Conservation (phyloP, 495 filamentous ascomycete genomes). For the Aspergillus kassunensis region DNA sequence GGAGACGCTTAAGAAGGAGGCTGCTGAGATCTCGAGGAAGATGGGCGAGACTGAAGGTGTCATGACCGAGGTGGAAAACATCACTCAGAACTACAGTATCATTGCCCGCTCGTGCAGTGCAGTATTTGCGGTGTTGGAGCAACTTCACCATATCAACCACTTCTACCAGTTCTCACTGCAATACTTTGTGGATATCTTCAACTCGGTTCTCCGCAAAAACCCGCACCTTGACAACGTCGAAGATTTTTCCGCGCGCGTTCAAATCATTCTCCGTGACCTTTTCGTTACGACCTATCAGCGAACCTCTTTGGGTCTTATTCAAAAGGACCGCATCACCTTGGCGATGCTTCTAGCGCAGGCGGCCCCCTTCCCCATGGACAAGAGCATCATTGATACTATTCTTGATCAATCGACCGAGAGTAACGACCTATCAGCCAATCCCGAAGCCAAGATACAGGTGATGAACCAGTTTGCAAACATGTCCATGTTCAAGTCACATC, state of each 20-base stretch:
- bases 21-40: slow-evolving; percentile 91
- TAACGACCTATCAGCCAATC: slow-evolving; percentile 69
- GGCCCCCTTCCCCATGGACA: slow-evolving; percentile 90
- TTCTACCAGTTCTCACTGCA: slow-evolving; percentile 99
- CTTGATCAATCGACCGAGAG: slow-evolving; percentile 74
- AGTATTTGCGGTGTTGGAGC: slow-evolving; percentile 93
- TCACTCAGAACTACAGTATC: slow-evolving; percentile 87
- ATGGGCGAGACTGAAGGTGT: slow-evolving; percentile 95
- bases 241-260: slow-evolving; percentile 70
- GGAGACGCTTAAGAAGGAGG: slow-evolving; percentile 96
- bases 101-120: slow-evolving; percentile 93
- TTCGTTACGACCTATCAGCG: slow-evolving; percentile 90
- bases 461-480: slow-evolving; percentile 65
- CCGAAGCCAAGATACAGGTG: slow-evolving; percentile 61
- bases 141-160: slow-evolving; percentile 96
- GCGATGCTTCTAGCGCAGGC: slow-evolving; percentile 97
- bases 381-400: slow-evolving; percentile 76
- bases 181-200: slow-evolving; percentile 97
- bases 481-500: slow-evolving; percentile 66
- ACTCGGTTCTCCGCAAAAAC: slow-evolving; percentile 81
- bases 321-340: slow-evolving; percentile 89
- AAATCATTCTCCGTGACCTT: slow-evolving; percentile 82
- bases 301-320: slow-evolving; percentile 85
- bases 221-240: slow-evolving; percentile 66
- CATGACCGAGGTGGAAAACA: slow-evolving; percentile 94